Base-by-base conservation (phyloP, 116 monocot species). In the Posidonia oceanica region DNA sequence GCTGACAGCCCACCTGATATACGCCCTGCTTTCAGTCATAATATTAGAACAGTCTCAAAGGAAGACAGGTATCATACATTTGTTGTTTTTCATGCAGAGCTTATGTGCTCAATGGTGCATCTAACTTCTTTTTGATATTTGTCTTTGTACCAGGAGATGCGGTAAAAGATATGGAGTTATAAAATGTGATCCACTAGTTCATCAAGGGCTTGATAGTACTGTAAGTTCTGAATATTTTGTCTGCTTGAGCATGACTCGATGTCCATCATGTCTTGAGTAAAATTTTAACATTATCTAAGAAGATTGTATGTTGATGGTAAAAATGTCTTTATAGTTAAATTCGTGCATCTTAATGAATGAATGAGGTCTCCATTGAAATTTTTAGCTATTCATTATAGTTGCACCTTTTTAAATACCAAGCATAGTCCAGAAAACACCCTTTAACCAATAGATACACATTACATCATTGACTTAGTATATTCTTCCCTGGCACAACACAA, bases 21-120 rank as follows among this genome's bases (percentile, higher is more conserved):
- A 66, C 81, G 81, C 53, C 94, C 94, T 80, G 94, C 94, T 70
- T 94, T 94, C 75, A 85, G 68, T 23, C 94, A 94, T 76, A 66
- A 61, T 69, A 74, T 80, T 22, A 76, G 71, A 60, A 76, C 69
- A 53, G 68, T 79, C 22, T 21, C 79, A 17, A 78, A 78, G 69
- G 81, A 84, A 70, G 75, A 82, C 69, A 79, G 87, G 94, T 94
- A 85, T 59, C 2, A 3, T 52, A 61, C n/a, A 38, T 75, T 18
- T 63, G 4, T 40, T 68, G 61, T 21, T 74, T 38, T 42, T 69
- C 15, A 59, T 44, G 15, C 13, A 14, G 20, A 4, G 22, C 12
- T 17, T 68, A 22, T 68, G 39, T 3, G 5, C 14, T 58, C 21
- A 23, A 42, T 21, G 17, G 59, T 56, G 15, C 38, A 14, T 52